Base-by-base conservation (phyloP, 768 basidiomycete species). In the Exidia glandulosa region DNA sequence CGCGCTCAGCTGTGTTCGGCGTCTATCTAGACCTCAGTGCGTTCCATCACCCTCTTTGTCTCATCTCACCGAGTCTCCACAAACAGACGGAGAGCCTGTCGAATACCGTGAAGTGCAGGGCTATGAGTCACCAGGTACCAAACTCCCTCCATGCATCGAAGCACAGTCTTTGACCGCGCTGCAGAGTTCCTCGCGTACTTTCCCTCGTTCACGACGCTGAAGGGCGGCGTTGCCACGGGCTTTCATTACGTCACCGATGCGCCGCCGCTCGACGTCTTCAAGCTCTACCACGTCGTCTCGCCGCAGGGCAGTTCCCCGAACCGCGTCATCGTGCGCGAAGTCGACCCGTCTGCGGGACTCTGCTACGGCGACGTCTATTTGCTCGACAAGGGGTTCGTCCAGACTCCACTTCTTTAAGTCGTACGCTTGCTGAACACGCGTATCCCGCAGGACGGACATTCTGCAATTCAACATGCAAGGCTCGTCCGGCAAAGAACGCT, bases 51-150 rank as follows among this genome's bases (percentile, higher is more conserved):
- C n/a, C n/a, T n/a, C n/a, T n/a, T n/a, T n/a, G n/a, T n/a, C 6
- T 37, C 9, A 37, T 19, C 19, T 37, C 10, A 37, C 9, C 36
- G 36, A 37, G n/a, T 19, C 36, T 37, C 12, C 62, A 85, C 82
- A 81, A 65, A 75, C 85, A 6, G 74, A 79, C 52, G 82, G 81
- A n/a, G 68, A 66, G 32, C 79, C 82, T 0, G 78, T 84, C 0
- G 81, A 83, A 69, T 83, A 81, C 66, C 80, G 83, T 57, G 85
- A 86, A 72, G 76, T 80, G 12, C 83, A 85, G 67, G 76, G 74
- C 56, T 77, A 75, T 67, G 41, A 45, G 23, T 19, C 19, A 14
- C 41, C 41, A 13, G 41, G 41, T 45, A 12, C 16, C 19, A 14
- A 6, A 19, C 9, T 19, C 41, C 9, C 9, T 19, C 6, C 41